Base-by-base conservation (phyloP, 2,329 filamentous ascomycete species). In the Dactylellina drechsleri region DNA sequence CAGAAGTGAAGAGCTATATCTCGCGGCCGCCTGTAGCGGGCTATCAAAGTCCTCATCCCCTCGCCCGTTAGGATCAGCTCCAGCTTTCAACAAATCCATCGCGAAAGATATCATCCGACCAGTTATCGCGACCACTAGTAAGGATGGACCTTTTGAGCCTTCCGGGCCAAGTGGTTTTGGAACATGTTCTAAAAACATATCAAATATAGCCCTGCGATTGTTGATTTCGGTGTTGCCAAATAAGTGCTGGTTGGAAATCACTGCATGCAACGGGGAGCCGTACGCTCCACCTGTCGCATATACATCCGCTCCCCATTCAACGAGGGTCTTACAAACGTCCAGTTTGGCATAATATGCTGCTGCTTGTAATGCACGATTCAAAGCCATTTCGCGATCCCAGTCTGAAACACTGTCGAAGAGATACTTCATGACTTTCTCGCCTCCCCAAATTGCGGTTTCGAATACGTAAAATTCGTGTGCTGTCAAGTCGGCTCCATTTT, bases 31-130 rank as follows among this genome's bases (percentile, higher is more conserved):
- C 36, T 74, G 70, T 2, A 74, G 50, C 1, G 70, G 62, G 23
- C 18, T 67, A 18, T 36, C 49, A 26, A 52, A 58, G 4, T 67
- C 57, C 12, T 45, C 57, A n/a, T 58, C 16, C 8, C 49, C 61
- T 8, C 26, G 36, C 10, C 57, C 70, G 16, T 67, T 74, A 4
- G 70, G 70, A 47, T 74, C 41, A 2, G 70, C 70, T 2, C 70
- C 70, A 1, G 43, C 62, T 6, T 62, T 45, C 47, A 74, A 26
- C n/a, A 74, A 18, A 5, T 54, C 20, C n/a, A 18, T 13, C 18
- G 43, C 62, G 52, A 53, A 64, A 6, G 13, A 36, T 4, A 23
- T 45, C 31, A 12, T 31, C 8, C 16, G 4, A 2, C 13, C 28
- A 8, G 23, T 20, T 6, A 67, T 40, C 1, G 62, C 57, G 8